These are phyloP conservation scores for Talaromyces amestolkiae DNA, from an alignment of 2,329 filamentous ascomycete species.

Conservation along the genomic window DNA sequence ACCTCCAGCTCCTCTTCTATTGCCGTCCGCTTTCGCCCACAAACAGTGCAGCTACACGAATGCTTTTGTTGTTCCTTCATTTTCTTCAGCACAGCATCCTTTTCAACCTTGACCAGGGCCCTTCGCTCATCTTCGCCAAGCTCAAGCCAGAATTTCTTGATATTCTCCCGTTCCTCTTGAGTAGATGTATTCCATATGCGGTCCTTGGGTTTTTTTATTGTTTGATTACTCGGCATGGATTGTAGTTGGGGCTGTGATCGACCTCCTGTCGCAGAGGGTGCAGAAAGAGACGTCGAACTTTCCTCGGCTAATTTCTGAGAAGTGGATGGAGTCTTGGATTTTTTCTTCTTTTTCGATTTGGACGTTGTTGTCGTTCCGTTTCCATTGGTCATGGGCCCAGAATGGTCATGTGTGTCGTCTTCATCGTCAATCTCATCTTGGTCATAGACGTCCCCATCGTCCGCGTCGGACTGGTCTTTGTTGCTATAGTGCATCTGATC, in stretches of 20 bases:
- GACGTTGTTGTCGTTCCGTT: slow-evolving; percentile 34
- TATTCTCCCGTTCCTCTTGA: slow-evolving; percentile 90
- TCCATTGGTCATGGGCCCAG: slow-evolving; percentile 25
- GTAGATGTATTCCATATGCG: slow-evolving; percentile 98
- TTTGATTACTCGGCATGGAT: slow-evolving; percentile 29
- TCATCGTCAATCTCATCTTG: slow-evolving; percentile 56
- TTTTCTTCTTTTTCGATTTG: slow-evolving; percentile 46
- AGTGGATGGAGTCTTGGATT: slow-evolving; percentile 31
- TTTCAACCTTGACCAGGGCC: slow-evolving; percentile 94
- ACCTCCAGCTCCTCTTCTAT: slow-evolving; percentile 98
- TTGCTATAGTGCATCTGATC: slow-evolving; percentile 28
- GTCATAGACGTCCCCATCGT: slow-evolving; percentile 43
- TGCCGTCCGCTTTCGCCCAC: slow-evolving; percentile 89
- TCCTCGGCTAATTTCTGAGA: slow-evolving; percentile 35
- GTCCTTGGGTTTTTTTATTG: slow-evolving; percentile 60
- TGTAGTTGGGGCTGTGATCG: slow-evolving; percentile 40
- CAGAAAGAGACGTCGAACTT: slow-evolving; percentile 40
- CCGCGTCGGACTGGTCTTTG: slow-evolving; percentile 33
- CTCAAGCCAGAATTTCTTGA: slow-evolving; percentile 97
- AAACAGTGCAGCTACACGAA: slow-evolving; percentile 96
- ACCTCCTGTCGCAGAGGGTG: slow-evolving; percentile 43
- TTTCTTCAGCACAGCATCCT: slow-evolving; percentile 94
- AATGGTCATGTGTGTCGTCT: slow-evolving; percentile 37
- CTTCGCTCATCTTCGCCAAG: slow-evolving; percentile 92
- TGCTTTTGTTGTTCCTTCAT: slow-evolving; percentile 99